These are phyloP conservation scores for Lycium ferocissimum DNA, from an alignment of 257 asterid species.

Conservation along the genomic window DNA sequence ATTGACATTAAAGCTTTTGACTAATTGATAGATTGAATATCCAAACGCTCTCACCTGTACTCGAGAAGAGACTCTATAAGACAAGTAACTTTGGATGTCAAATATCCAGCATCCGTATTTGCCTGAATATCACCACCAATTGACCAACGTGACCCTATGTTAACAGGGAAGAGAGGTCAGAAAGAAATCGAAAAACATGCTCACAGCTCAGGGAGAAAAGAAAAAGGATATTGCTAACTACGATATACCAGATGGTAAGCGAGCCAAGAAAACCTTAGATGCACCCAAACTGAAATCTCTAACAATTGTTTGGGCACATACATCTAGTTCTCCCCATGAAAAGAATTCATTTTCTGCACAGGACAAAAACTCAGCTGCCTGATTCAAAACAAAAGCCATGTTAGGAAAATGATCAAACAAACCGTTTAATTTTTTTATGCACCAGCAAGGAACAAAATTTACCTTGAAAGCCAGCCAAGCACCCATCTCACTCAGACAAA, in stretches of 20 bases:
- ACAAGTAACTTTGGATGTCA: conserved; percentile 62
- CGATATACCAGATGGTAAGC: conserved; percentile 61
- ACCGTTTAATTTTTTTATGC: background rate
- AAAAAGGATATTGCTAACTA: conserved; percentile 7
- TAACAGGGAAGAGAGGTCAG: background rate
- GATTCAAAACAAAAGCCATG: conserved; percentile 22
- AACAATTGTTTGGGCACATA: conserved; percentile 45
- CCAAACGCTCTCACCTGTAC: conserved; percentile 58
- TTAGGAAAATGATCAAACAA: conserved; percentile 9
- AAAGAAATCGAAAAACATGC: conserved; percentile 1
- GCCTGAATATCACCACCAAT: conserved; percentile 39
- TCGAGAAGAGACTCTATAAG: conserved; percentile 72
- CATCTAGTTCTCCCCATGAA: conserved; percentile 56
- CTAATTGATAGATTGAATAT: background rate
- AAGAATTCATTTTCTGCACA: conserved; percentile 43
- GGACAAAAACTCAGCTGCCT: conserved; percentile 77
- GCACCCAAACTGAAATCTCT: conserved; percentile 63
- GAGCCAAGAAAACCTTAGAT: conserved; percentile 46
- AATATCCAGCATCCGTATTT: conserved; percentile 55
- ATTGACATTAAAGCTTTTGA: background rate
- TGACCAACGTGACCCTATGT: conserved; percentile 51
- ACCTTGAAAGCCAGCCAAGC: conserved; percentile 82
- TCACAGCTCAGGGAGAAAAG: conserved; percentile 20
- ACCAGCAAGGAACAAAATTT: conserved; percentile 16
- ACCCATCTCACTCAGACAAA: conserved; percentile 79